phyloP scores from a whole-genome alignment of 73 alveolate species.

The Paramecium octaurelia region DNA sequence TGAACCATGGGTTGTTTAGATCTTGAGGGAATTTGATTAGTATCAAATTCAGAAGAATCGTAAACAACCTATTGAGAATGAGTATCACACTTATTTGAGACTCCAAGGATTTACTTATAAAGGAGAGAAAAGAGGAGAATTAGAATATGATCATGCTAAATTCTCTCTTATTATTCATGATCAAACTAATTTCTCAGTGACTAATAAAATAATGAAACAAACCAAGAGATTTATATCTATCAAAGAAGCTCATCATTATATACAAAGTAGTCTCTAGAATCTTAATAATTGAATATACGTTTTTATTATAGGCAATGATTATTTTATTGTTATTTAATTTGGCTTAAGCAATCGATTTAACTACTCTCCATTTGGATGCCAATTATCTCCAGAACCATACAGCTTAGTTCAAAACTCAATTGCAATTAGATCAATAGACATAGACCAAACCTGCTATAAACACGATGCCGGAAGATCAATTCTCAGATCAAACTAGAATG shows the following conservation, averaged over 20 bases:
- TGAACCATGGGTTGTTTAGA: not conserved
- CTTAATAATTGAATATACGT: not conserved
- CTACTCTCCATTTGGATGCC: not conserved
- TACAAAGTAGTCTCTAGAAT: not conserved
- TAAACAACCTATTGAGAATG: not conserved
- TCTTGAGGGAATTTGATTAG: not conserved
- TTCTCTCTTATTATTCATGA: not conserved
- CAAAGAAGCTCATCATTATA: not conserved
- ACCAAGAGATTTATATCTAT: not conserved
- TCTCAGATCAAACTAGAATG: slow-evolving; percentile 27
- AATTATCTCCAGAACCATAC: not conserved
- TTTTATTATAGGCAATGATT: not conserved
- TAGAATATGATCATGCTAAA: not conserved
- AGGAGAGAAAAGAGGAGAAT: not conserved
- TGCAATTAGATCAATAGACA: not conserved
- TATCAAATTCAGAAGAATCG: not conserved
- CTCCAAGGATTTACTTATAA: not conserved
- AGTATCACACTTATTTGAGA: not conserved
- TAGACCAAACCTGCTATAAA: not conserved
- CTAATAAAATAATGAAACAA: not conserved
- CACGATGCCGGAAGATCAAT: not conserved
- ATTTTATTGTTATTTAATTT: not conserved
- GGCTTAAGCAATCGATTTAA: not conserved
- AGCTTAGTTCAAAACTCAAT: not conserved
- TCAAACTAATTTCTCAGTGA: not conserved